Base-by-base conservation (phyloP, 257 asterid species). In the Galeopsis tetrahit region DNA sequence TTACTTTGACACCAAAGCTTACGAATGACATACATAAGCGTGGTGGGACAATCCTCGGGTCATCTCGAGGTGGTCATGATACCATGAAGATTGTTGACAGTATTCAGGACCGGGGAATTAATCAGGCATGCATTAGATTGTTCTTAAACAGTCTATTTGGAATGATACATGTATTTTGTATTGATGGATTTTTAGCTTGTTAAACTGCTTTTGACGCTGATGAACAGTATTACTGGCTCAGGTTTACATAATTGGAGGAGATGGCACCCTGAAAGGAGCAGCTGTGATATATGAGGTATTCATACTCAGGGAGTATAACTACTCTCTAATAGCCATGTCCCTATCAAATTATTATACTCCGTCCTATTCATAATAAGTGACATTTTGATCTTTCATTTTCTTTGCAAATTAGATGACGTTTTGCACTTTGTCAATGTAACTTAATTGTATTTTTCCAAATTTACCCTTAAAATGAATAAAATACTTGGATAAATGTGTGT, bases 61-160 rank as follows among this genome's bases (percentile, higher is more conserved):
- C 99, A 34, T 94, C 99, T 75, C 91, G 99, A 81, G 99, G 99
- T 66, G 99, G 99, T 80, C 97, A 91, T 63, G 96, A 94, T 79
- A 94, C 96, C 79, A 80, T 10, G 66, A 94, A 94, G 85, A 94
- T 94, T 64, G 97, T 94, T 68, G 97, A 94, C 83, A 91, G 93
- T 78, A 91, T 94, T 80, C 99, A 94, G 82, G 97, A 94, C 81
- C 96, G 97, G 60, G 96, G 95, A 80, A 91, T 91, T 68, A 94
- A 94, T 81, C 99, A 94, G 97, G 99, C 66, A 81, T 49, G 82
- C 71, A 38, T 75, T 70, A 15, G 72, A 52, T 74, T 73, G 67
- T 75, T 36, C 64, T 62, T 49, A 32, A 43, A 61, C 15, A 61
- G 43, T 59, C 65, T 42, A 35, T 44, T 71, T 49, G 57, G 78